phyloP scores from a whole-genome alignment of 2,329 filamentous ascomycete genomes.

The Diaporthe vaccinii region DNA sequence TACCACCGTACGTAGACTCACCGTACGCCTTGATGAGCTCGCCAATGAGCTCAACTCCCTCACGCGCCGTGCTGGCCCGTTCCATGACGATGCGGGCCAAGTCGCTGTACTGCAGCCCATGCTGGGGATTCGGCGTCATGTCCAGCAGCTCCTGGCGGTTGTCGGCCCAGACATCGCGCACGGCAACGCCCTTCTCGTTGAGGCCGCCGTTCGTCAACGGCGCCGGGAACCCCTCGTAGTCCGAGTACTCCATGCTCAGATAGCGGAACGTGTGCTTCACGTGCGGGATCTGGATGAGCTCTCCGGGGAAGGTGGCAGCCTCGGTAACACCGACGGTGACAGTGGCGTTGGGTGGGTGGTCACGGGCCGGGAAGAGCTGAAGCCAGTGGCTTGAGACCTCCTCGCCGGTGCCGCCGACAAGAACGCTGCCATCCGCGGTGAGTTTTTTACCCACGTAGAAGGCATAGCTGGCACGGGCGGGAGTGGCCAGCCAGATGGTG shows the following conservation, averaged over 20 bases:
- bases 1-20: not conserved
- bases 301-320: conserved; percentile 2
- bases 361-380: conserved; percentile 16
- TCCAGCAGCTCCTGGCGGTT: conserved; percentile 21
- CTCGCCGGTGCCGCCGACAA: conserved; percentile 21
- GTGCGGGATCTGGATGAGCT: conserved; percentile 27
- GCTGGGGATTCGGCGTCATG: conserved; percentile 17
- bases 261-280: conserved; percentile 15
- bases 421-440: conserved; percentile 17
- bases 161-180: conserved; percentile 22
- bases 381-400: conserved; percentile 25
- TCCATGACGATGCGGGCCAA: conserved; percentile 28
- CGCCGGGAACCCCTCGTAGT: conserved; percentile 28
- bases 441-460: conserved; percentile 23
- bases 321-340: conserved; percentile 15
- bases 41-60: conserved; percentile 11
- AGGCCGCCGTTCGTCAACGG: conserved; percentile 23
- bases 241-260: conserved; percentile 24
- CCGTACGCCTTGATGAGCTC: conserved; percentile 11
- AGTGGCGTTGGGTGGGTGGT: conserved; percentile 22
- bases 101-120: conserved; percentile 21
- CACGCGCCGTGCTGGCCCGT: conserved; percentile 15
- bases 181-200: conserved; percentile 16
- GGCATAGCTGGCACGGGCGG: conserved; percentile 13
- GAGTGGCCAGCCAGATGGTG: not conserved